Conservation (phyloP, 148 eudicot genomes). For the Bassia scoparia region DNA sequence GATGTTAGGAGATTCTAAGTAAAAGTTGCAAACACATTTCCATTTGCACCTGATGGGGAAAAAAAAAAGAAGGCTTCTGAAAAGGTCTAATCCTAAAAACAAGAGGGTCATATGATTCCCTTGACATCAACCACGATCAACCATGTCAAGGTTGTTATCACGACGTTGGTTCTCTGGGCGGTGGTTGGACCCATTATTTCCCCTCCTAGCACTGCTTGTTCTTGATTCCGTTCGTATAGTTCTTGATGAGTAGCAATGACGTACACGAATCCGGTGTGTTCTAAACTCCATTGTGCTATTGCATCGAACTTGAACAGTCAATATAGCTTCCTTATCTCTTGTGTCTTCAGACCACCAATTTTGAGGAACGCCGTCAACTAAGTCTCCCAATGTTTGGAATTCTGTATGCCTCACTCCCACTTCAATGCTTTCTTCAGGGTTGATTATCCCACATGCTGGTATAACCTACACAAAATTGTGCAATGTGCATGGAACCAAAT, state of each 20-base stretch:
- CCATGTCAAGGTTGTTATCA: constrained; percentile 32
- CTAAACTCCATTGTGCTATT: constrained; percentile 44
- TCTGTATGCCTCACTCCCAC: constrained; percentile 67
- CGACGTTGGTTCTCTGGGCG: constrained; percentile 32
- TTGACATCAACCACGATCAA: constrained; percentile 30
- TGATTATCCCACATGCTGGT: constrained; percentile 73
- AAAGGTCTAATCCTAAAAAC: constrained; percentile 5
- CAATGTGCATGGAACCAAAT: background rate
- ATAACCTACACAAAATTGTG: constrained; percentile 55
- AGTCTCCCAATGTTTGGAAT: constrained; percentile 52
- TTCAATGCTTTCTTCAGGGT: constrained; percentile 62
- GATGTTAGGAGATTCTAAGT: constrained; percentile 13
- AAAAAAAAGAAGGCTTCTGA: constrained; percentile 8
- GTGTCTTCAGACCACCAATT: constrained; percentile 88
- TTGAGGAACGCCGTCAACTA: constrained; percentile 60
- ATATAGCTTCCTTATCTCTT: constrained; percentile 58
- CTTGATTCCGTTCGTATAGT: constrained; percentile 43
- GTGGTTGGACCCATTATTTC: constrained; percentile 30
- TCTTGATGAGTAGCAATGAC: constrained; percentile 56
- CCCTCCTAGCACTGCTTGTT: constrained; percentile 43
- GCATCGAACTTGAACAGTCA: constrained; percentile 48
- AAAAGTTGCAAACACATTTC: constrained; percentile 14
- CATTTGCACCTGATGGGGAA: background rate
- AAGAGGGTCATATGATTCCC: background rate
- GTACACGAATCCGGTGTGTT: constrained; percentile 47